Conservation (phyloP, 2,329 filamentous ascomycete genomes). For the Aspergillus sclerotialis region DNA sequence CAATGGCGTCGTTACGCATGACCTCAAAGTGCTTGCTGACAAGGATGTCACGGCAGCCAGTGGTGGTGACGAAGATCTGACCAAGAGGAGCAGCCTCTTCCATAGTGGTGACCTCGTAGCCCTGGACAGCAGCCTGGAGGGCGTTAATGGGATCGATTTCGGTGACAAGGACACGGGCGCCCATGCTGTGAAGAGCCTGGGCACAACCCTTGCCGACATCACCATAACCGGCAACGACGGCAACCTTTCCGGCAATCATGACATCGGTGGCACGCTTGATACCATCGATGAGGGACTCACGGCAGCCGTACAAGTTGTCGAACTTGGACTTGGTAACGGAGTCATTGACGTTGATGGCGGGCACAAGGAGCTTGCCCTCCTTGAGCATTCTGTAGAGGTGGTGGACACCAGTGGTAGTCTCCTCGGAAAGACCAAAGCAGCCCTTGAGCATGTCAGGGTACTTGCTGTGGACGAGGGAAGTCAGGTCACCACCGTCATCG, state of each 20-base stretch:
- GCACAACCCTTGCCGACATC: slow-evolving; percentile 99
- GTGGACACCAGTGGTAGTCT: slow-evolving; percentile 99
- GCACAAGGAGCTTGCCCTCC: slow-evolving; percentile 79
- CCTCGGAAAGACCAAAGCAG: slow-evolving; percentile 98
- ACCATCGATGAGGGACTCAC: slow-evolving; percentile 95
- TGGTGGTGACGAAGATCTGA: slow-evolving; percentile 99
- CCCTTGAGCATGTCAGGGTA: slow-evolving; percentile 97
- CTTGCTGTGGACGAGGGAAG: slow-evolving; percentile 92
- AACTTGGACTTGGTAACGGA: slow-evolving; percentile 99
- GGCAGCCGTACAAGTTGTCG: slow-evolving; percentile 99
- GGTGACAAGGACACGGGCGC: slow-evolving; percentile 90
- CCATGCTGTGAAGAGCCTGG: slow-evolving; percentile 92
- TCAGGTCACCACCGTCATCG: slow-evolving; percentile 96
- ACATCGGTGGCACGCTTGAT: slow-evolving; percentile 99
- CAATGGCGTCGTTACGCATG: slow-evolving; percentile 97
- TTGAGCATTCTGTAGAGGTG: slow-evolving; percentile 98
- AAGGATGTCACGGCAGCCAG: slow-evolving; percentile 97
- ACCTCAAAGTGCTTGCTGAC: slow-evolving; percentile 84
- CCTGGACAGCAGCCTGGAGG: slow-evolving; percentile 95
- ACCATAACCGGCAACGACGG: slow-evolving; percentile 95
- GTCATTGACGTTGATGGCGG: slow-evolving; percentile 99
- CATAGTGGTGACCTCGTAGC: slow-evolving; percentile 96
- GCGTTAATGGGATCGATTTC: slow-evolving; percentile 99
- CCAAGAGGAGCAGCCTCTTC: slow-evolving; percentile 82
- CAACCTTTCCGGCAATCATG: slow-evolving; percentile 99